Evolutionary conservation across 2,329 filamentous ascomycete species (phyloP).

Genomic region (Niveomyces coronatus): DNA sequence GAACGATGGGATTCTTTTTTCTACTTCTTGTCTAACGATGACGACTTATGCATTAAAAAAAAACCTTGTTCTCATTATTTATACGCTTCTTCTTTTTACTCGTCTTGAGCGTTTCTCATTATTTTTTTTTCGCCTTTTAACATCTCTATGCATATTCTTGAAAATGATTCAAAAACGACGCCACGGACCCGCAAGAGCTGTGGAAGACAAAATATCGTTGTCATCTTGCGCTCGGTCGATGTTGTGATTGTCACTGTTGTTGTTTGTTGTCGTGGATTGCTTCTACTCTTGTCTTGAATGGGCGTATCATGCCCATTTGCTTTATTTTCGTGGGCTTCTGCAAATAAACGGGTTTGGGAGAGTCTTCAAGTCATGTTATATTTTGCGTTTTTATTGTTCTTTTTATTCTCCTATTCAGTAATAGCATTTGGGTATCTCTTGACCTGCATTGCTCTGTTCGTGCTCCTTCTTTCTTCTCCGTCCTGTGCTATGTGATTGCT

Average conservation of each 20-base stretch:
- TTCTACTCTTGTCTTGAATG: no score
- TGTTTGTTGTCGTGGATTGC: no score
- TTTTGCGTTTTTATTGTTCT: constrained; percentile 5
- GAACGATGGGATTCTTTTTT: constrained; percentile 10
- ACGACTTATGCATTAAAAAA: constrained; percentile 24
- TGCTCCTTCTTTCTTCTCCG: no score
- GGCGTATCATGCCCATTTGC: no score
- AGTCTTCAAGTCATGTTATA: neutral
- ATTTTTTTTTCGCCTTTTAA: constrained; percentile 17
- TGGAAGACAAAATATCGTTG: no score
- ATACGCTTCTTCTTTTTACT: constrained; percentile 18
- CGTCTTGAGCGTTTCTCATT: constrained; percentile 25
- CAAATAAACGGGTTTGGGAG: neutral
- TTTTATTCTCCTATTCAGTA: constrained; percentile 6
- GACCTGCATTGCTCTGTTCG: constrained; percentile 5
- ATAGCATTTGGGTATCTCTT: constrained; percentile 10
- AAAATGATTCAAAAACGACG: no score
- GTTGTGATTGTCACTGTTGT: no score
- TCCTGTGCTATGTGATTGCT: no score
- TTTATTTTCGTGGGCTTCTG: neutral
- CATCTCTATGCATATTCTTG: no score
- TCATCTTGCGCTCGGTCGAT: no score
- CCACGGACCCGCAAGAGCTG: no score
- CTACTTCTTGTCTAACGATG: constrained; percentile 31
- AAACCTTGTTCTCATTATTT: no score